Base-by-base conservation (phyloP, 805 yeast species). In the Ogataea pini region DNA sequence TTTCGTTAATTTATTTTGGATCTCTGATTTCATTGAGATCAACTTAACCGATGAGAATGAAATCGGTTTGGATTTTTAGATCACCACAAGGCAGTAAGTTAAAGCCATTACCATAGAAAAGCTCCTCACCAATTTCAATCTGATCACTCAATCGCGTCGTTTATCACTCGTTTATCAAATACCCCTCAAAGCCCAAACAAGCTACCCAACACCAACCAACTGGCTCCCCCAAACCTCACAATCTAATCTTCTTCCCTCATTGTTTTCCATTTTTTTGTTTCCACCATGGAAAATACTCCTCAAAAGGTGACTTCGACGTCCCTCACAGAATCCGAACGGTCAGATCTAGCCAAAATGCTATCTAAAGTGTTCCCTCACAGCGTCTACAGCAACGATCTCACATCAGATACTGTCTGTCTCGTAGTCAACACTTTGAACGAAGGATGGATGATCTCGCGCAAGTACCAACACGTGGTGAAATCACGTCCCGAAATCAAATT, bases 401-500 rank as follows among this genome's bases (percentile, higher is more conserved):
- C 65, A 4, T 51, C 62, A 3, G 65, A 62, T 18, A 65, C 65
- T 1, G 25, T 33, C 0, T 45, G 57, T 12, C 41, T 66, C 24
- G 56, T 66, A 17, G 50, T 65, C 2, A 59, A 65, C 39, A 55
- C 64, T 7, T 33, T 48, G 4, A 49, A 50, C 19, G 46, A 51
- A 7, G 54, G 52, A 22, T 66, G 70, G 70, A 32, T 58, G 12
- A 64, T 68, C 46, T 79, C 86, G 1, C 80, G 76, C 27, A 82
- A 82, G 59, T 82, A 72, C 61, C 70, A 65, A 46, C 81, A 73
- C 58, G 73, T 78, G 36, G 73, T 77, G 6, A 61, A 70, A 46
- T 67, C 71, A 47, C 67, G 88, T 44, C 72, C 74, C 33, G 92
- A 86, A 62, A 72, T 89, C 22, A 59, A 58, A 39, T 78, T 89